phyloP scores from a whole-genome alignment of 2,329 filamentous ascomycete species.

The Alternaria infectoria region DNA sequence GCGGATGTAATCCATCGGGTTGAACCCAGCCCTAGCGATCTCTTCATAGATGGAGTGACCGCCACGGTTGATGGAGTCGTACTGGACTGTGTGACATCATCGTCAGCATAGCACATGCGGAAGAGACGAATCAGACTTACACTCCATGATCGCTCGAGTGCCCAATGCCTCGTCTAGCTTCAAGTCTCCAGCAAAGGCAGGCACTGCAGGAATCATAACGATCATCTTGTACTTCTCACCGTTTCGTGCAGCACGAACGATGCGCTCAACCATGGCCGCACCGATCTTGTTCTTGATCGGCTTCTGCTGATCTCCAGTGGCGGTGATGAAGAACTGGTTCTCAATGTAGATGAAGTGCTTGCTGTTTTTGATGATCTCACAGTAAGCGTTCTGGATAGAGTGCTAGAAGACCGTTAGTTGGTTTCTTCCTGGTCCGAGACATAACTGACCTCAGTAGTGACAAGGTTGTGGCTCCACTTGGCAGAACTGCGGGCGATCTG shows the following conservation, averaged over 20 bases:
- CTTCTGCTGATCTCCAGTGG: conserved; percentile 71
- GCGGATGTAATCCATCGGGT: conserved; percentile 75
- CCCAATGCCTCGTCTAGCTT: conserved; percentile 74
- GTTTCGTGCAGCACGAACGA: conserved; percentile 71
- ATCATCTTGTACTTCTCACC: conserved; percentile 75
- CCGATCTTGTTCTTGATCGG: conserved; percentile 81
- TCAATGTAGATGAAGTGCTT: conserved; percentile 81
- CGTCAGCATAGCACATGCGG: not conserved
- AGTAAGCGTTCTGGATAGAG: conserved; percentile 87
- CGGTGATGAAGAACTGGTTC: conserved; percentile 89
- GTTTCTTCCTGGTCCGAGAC: no score
- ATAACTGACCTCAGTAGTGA: conserved; percentile 58
- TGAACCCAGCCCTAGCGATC: conserved; percentile 68
- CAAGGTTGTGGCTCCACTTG: conserved; percentile 65
- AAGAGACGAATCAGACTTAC: not conserved
- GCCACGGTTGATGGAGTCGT: conserved; percentile 77
- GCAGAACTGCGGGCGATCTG: conserved; percentile 50
- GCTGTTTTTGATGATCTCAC: conserved; percentile 71
- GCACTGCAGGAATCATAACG: conserved; percentile 79
- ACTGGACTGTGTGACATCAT: conserved; percentile 62
- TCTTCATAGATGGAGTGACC: conserved; percentile 79
- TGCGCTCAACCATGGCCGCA: conserved; percentile 77
- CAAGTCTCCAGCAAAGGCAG: conserved; percentile 82
- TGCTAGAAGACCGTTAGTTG: no score
- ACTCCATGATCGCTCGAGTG: conserved; percentile 84